These are phyloP conservation scores for Tausonia pullulans DNA, from an alignment of 1,284 basidiomycete species.

Conservation along the genomic window DNA sequence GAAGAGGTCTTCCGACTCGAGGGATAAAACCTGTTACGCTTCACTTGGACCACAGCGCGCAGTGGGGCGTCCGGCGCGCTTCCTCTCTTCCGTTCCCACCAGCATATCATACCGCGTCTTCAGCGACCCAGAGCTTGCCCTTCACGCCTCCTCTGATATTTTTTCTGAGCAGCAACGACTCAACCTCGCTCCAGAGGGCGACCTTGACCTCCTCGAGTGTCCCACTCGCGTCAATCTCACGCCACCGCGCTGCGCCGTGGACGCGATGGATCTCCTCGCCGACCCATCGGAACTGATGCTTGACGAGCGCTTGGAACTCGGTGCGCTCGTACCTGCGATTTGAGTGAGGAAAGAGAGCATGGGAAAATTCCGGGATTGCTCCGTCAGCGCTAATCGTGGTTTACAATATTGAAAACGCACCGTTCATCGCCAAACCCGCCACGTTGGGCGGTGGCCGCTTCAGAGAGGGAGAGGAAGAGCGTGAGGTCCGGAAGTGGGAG, in stretches of 20 bases:
- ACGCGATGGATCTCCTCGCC: conserved; percentile 35
- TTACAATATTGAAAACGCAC: conserved; percentile 23
- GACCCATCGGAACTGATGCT: conserved; percentile 53
- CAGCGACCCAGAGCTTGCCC: no score
- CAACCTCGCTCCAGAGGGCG: conserved; percentile 47
- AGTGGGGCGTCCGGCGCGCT: no score
- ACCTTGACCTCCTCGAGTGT: conserved; percentile 47
- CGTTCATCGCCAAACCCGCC: conserved; percentile 84
- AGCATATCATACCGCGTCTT: no score
- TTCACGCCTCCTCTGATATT: no score
- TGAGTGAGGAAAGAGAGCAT: neutral
- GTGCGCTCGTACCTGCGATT: conserved; percentile 53
- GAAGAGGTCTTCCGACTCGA: conserved; percentile 67
- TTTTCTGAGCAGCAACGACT: no score
- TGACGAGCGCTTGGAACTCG: conserved; percentile 59
- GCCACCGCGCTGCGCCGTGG: conserved; percentile 42
- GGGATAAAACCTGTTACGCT: conserved; percentile 21
- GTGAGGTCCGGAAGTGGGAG: conserved; percentile 83
- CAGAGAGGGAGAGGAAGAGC: conserved; percentile 73
- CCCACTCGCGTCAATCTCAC: conserved; percentile 52
- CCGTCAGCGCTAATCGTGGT: neutral
- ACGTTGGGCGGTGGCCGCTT: conserved; percentile 56
- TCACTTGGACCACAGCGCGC: no score
- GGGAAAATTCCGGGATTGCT: neutral
- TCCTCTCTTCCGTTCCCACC: no score